Base-by-base conservation (phyloP, 2,329 filamentous ascomycete species). In the Calonectria pseudoreteaudii region DNA sequence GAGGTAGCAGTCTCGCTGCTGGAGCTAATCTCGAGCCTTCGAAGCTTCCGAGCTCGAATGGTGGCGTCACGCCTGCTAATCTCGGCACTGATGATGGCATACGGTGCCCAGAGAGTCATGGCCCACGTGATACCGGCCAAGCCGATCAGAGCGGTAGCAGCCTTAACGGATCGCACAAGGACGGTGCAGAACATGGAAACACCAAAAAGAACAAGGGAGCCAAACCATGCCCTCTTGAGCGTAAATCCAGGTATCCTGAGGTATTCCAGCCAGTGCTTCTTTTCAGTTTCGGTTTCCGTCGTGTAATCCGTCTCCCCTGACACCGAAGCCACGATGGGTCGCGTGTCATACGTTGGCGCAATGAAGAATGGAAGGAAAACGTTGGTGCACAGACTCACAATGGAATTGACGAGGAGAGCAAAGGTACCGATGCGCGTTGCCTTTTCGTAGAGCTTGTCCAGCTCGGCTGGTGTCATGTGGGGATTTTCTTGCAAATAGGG, bases 81-180 rank as follows among this genome's bases (percentile, higher is more conserved):
- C 84, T 98, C 96, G 7, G 95, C 95, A 58, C 95, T 95, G 82
- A 98, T 98, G 79, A 98, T 94, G 49, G 96, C 96, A 86, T 96
- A 98, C 0, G 96, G 96, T 0, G 96, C 96, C 96, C 96, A 98
- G 31, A 97, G 91, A 2, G 95, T 95, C 80, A 98, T 87, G 28
- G 96, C 95, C 96, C 96, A 98, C 1, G 95, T 95, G 72, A 98
- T 92, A 41, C 96, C 96, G 62, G 98, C 92, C 30, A 97, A 86
- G 1, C 93, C 94, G 70, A 98, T 93, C 41, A 98, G 89, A 1
- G 91, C 88, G 0, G 94, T 98, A 1, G 94, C 96, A 13, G 89
- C 91, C 71, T 90, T 87, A 10, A 95, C 92, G 3, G 91, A 92
- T 50, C 88, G 90, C 49, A 98, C 94, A 73, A 98, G 89, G 71